Evolutionary conservation across 2,329 filamentous ascomycete species (phyloP).

Genomic region (Fusarium oxysporum): DNA sequence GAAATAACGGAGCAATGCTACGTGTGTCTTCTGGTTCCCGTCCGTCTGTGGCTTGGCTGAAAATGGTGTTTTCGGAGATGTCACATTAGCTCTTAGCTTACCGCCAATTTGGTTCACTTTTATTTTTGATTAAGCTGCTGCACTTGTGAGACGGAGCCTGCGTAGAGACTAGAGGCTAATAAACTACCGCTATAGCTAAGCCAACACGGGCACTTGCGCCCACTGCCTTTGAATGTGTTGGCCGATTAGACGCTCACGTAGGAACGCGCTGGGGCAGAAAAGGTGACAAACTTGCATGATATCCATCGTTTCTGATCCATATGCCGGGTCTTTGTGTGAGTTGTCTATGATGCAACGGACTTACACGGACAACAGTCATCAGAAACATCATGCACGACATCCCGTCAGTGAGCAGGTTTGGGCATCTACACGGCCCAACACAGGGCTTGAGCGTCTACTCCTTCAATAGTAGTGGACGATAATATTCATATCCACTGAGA

Average conservation of each 20-base stretch:
- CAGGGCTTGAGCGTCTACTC: conserved; percentile 36
- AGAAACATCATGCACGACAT: conserved; percentile 42
- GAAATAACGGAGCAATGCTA: conserved; percentile 11
- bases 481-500: conserved; percentile 24
- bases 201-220: conserved; percentile 10
- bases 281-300: conserved; percentile 13
- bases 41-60: conserved; percentile 18
- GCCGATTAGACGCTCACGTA: conserved; percentile 1
- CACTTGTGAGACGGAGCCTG: conserved; percentile 12
- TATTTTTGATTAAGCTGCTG: conserved; percentile 24
- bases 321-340: conserved; percentile 17
- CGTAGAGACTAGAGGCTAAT: neutral
- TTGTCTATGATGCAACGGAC: conserved; percentile 3
- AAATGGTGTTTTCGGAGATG: conserved; percentile 12
- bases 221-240: conserved; percentile 4
- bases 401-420: conserved; percentile 39
- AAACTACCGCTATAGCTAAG: neutral
- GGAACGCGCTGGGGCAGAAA: neutral
- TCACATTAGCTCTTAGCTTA: conserved; percentile 27
- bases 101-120: conserved; percentile 35
- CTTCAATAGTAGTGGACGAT: conserved; percentile 22
- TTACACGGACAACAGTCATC: conserved; percentile 20
- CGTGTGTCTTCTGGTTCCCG: conserved; percentile 6
- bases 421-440: conserved; percentile 39
- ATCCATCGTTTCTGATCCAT: conserved; percentile 13